phyloP scores from a whole-genome alignment of 306 rosid genomes.

The Astragalus glycyphyllos region DNA sequence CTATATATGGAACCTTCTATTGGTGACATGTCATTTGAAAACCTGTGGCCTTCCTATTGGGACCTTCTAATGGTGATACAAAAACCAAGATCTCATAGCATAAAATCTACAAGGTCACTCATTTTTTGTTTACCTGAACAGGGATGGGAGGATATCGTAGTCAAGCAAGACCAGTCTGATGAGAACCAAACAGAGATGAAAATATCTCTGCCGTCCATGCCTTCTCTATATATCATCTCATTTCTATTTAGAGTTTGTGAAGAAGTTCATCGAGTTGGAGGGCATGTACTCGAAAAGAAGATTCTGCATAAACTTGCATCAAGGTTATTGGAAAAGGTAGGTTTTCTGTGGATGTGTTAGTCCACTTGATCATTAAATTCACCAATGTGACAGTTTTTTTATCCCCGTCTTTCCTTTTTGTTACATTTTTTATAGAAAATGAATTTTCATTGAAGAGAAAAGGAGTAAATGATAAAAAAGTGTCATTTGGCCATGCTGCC shows the following conservation, averaged over 20 bases:
- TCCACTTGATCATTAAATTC: conserved; percentile 27
- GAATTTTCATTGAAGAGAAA: conserved; percentile 19
- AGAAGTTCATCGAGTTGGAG: conserved; percentile 97
- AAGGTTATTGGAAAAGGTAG: conserved; percentile 78
- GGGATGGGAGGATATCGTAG: conserved; percentile 97
- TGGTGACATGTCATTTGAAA: conserved; percentile 25
- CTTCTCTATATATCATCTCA: conserved; percentile 85
- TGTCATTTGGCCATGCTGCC: neutral
- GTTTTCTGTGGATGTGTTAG: conserved; percentile 36
- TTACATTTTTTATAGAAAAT: conserved; percentile 16
- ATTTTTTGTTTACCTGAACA: conserved; percentile 46
- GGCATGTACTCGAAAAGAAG: conserved; percentile 93
- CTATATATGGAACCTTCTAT: conserved; percentile 8
- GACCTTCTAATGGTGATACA: conserved; percentile 18
- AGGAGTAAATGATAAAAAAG: neutral
- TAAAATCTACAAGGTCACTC: conserved; percentile 28
- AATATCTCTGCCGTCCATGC: conserved; percentile 94
- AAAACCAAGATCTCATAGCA: conserved; percentile 28
- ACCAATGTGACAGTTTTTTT: conserved; percentile 7
- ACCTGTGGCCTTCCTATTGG: neutral
- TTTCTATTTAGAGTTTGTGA: conserved; percentile 85
- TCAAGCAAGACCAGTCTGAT: conserved; percentile 85
- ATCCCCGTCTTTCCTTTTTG: conserved; percentile 10
- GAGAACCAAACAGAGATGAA: conserved; percentile 82
- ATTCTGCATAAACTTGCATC: conserved; percentile 84